A percentile compares a stretch with the other conserved stretches of the same genome.
phyloP scores from a whole-genome alignment of 345 rosid species.

The Moricandia arvensis region DNA sequence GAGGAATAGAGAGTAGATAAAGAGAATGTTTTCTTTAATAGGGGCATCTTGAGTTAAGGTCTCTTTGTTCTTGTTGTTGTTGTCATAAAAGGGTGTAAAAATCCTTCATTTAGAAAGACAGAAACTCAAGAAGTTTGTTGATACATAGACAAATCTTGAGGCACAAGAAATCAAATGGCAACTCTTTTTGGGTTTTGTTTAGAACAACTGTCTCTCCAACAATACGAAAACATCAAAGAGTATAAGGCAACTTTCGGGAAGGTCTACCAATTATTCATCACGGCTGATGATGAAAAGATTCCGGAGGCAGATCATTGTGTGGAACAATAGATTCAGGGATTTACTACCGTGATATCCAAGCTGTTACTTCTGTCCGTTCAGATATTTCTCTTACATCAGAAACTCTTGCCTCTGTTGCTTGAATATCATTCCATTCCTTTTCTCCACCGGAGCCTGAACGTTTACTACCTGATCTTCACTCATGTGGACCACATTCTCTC shows the following conservation, averaged over 20 bases:
- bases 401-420: constrained; percentile 75
- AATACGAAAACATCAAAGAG: constrained; percentile 1
- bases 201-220: constrained; percentile 28
- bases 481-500: constrained; percentile 50
- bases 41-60: too few species aligned
- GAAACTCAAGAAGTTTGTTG: constrained; percentile 9
- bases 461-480: constrained; percentile 51
- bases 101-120: constrained; percentile 21
- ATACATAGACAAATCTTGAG: constrained; percentile 12
- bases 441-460: constrained; percentile 55
- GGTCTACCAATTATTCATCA: constrained; percentile 35
- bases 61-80: too few species aligned
- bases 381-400: constrained; percentile 79
- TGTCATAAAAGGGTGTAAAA: background rate
- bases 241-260: constrained; percentile 23
- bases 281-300: constrained; percentile 60
- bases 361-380: constrained; percentile 56
- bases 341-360: constrained; percentile 71
- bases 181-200: constrained; percentile 12
- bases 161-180: constrained; percentile 13
- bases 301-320: constrained; percentile 40
- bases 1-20: too few species aligned
- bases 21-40: too few species aligned
- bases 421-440: constrained; percentile 84
- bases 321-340: constrained; percentile 46